Conservation (phyloP, 257 asterid genomes). For the Nicotiana obtusifolia region DNA sequence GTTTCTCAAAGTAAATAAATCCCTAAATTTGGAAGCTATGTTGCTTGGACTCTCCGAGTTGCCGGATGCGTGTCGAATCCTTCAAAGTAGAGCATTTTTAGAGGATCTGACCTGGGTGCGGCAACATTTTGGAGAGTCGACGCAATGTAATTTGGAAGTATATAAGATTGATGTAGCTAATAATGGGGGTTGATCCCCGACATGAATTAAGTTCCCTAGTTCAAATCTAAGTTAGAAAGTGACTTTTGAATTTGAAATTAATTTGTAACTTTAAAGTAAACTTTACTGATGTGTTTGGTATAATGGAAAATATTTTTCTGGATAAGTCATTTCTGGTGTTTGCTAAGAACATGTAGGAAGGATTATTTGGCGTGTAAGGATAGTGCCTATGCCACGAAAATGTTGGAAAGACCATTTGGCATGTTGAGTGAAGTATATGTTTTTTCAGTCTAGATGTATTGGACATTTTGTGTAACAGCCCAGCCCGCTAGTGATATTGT, state of each 20-base stretch:
- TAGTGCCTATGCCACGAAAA: background rate
- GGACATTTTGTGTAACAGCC: background rate
- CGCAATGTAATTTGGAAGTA: background rate
- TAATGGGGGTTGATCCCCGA: background rate
- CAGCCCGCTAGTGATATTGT: no score
- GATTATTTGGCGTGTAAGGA: background rate
- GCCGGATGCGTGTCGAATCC: no score
- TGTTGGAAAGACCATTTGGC: background rate
- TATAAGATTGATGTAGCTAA: background rate
- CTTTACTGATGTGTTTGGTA: background rate
- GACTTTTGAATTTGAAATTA: background rate
- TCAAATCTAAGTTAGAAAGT: background rate
- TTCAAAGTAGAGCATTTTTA: no score
- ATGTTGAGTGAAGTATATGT: background rate
- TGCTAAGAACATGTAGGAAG: background rate
- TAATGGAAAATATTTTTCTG: background rate
- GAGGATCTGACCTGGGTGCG: no score
- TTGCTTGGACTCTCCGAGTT: no score
- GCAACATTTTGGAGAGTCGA: no score
- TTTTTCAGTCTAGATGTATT: background rate
- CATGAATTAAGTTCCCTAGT: background rate
- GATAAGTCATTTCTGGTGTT: background rate
- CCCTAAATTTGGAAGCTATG: background rate
- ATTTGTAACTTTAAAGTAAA: background rate
- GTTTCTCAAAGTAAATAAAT: background rate